Base-by-base conservation (phyloP, 306 rosid genomes). In the Cucurbita maxima region DNA sequence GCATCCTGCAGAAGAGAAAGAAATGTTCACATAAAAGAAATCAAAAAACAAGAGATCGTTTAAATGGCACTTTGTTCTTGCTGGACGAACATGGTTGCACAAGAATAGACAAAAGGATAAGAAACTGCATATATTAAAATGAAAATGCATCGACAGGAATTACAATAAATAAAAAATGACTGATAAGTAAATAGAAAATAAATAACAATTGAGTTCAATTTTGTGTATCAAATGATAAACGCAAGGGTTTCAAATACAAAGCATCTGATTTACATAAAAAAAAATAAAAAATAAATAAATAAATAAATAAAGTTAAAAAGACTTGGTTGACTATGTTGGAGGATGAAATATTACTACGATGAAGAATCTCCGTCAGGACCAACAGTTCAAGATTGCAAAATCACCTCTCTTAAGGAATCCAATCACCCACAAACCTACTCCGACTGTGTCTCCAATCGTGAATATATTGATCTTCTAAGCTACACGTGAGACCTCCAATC, bases 1-100 rank as follows among this genome's bases (percentile, higher is more conserved):
- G 87, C 89, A 83, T 93, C 97, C 97, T 90, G 83, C 58, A 62
- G 22, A 73, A 25, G 34, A 7, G 51, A 62, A 14, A 58, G 7
- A 14, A 15, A 61, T 50, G 25, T 45, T 11, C 69, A 54, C 18
- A 19, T 22, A 38, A 72, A 72, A 72, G 48, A 69, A 7, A 5
- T 48, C 0, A 14, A 48, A 48, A 69, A 68, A 67, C 20, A 6
- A 10, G 71, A 40, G 30, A 41, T 44, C 47, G n/a, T 40, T 37
- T 37, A 36, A 40, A 36, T 37, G 71, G 70, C 14, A 8, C 7
- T 5, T 18, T n/a, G 71, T 61, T 61, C 68, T 38, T 36, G 68
- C 47, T 10, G 45, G 22, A 61, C 40, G 3, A 60, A 58, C 63
- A 1, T 58, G 38, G 63, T 22, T 15, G 14, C 63, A 36, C 45